Evolutionary conservation across 345 rosid species (phyloP).

Genomic region (Jatropha curcas): DNA sequence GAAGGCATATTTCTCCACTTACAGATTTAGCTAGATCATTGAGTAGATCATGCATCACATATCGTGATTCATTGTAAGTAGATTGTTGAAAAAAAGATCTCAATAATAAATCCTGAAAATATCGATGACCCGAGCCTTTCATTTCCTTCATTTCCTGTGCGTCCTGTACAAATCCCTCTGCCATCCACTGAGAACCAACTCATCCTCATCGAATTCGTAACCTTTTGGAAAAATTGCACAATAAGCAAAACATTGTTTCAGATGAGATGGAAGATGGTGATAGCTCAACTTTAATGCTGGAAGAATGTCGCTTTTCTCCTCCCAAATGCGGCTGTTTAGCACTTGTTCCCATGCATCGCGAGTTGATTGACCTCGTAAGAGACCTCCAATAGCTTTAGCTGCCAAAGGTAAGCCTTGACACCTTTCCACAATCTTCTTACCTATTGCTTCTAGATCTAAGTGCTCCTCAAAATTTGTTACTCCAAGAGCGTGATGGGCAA

Average conservation of each 20-base stretch:
- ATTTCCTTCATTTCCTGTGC: not conserved
- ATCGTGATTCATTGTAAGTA: not conserved
- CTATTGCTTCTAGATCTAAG: no score
- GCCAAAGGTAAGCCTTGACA: conserved; percentile 39
- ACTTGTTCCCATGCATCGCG: conserved; percentile 10
- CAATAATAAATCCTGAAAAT: not conserved
- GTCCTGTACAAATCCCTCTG: not conserved
- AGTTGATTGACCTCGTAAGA: conserved; percentile 5
- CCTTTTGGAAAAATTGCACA: conserved; percentile 23
- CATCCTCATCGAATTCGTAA: conserved; percentile 3
- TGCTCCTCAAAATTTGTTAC: no score
- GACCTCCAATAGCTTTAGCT: conserved; percentile 22
- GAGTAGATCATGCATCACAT: not conserved
- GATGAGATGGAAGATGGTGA: conserved; percentile 10
- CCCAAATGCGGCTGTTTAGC: conserved; percentile 26
- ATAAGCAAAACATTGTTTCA: conserved; percentile 23
- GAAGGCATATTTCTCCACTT: not conserved
- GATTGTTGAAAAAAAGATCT: not conserved
- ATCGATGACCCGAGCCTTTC: not conserved
- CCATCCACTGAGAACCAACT: not conserved
- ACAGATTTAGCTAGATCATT: not conserved
- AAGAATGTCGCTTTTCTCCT: conserved; percentile 6
- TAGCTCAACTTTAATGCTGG: conserved; percentile 24
- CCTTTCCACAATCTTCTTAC: conserved; percentile 10
- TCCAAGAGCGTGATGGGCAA: not conserved